Evolutionary conservation across 2,329 filamentous ascomycete species (phyloP).

Genomic region (Monosporascus sp.): DNA sequence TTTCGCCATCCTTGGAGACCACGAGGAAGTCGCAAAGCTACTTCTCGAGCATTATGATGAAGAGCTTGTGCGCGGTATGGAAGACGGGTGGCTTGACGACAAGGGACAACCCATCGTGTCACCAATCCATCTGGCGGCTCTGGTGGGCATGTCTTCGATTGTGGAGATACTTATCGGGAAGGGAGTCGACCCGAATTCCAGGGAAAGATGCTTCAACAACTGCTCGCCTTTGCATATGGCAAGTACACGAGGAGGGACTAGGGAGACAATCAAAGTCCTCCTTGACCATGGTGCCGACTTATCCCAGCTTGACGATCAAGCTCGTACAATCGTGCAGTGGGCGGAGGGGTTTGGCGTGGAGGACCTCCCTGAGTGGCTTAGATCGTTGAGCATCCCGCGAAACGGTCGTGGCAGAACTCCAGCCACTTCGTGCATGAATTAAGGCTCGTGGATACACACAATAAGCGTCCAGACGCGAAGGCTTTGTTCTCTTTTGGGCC

Average conservation of each 20-base stretch:
- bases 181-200: neutral
- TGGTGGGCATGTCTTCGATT: neutral
- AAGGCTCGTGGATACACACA: too few relatives aligned
- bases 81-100: neutral
- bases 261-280: neutral
- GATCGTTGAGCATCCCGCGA: neutral
- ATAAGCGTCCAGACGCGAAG: too few relatives aligned
- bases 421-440: too few relatives aligned
- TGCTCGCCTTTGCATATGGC: neutral
- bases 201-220: neutral
- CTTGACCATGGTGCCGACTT: neutral
- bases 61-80: neutral
- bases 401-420: too few relatives aligned
- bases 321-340: neutral
- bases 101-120: neutral
- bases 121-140: neutral
- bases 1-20: neutral
- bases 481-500: too few relatives aligned
- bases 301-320: neutral
- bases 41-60: neutral
- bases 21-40: neutral
- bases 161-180: neutral
- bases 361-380: neutral
- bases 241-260: neutral
- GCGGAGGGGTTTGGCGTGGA: neutral